phyloP scores from a whole-genome alignment of 345 rosid genomes.

The Xanthoceras sorbifolium region DNA sequence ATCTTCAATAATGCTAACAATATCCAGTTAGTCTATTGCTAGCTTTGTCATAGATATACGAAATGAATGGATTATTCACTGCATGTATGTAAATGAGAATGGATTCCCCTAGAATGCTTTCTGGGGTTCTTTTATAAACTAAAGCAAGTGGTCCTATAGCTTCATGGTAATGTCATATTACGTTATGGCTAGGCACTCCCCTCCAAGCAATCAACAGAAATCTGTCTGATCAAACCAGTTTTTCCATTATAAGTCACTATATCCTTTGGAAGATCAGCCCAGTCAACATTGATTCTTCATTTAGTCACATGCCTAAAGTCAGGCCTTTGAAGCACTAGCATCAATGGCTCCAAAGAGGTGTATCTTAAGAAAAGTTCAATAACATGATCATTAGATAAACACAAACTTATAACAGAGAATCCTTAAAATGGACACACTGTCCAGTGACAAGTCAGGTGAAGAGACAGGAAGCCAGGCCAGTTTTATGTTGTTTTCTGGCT shows the following conservation, averaged over 20 bases:
- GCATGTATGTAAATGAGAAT: not conserved
- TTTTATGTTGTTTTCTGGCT: not conserved
- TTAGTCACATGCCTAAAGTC: not conserved
- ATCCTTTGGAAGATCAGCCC: not conserved
- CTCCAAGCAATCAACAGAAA: too few species aligned
- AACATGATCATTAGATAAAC: too few species aligned
- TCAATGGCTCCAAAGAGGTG: not conserved
- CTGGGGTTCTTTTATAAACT: too few species aligned
- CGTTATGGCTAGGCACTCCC: too few species aligned
- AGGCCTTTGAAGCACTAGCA: not conserved
- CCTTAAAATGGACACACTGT: too few species aligned
- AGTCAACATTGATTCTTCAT: not conserved
- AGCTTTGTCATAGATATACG: not conserved
- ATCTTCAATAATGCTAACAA: not conserved
- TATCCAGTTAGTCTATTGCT: not conserved
- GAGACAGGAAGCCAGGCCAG: conserved; percentile 3
- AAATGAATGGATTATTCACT: not conserved
- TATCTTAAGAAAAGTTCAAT: not conserved
- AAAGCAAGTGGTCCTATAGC: too few species aligned
- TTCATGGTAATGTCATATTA: too few species aligned
- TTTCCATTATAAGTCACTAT: too few species aligned
- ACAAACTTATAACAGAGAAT: too few species aligned
- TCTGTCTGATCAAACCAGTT: too few species aligned
- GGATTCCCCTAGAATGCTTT: not conserved
- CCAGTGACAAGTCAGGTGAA: not conserved